Conservation (phyloP, 345 rosid genomes). For the Xanthoceras sorbifolium region DNA sequence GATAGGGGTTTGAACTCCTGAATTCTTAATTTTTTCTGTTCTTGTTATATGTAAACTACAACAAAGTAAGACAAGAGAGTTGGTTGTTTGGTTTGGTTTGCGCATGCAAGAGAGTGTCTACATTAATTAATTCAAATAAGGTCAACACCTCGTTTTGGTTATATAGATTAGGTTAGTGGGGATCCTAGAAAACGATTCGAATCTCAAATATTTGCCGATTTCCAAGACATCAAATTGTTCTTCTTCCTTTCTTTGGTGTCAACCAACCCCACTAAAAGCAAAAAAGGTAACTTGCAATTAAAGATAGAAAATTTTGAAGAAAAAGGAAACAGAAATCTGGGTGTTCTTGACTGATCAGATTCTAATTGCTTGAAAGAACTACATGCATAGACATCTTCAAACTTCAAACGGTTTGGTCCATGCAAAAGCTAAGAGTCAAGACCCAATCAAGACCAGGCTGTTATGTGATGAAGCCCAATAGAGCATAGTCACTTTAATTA, state of each 20-base stretch:
- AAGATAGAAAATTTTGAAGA: background rate
- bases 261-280: background rate
- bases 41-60: background rate
- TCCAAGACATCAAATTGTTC: background rate
- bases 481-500: no score
- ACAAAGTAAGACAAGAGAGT: constrained; percentile 3
- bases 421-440: background rate
- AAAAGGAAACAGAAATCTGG: background rate
- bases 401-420: background rate
- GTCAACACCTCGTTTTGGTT: constrained; percentile 2
- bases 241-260: background rate
- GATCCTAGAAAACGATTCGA: background rate
- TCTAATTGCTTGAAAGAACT: background rate
- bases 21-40: constrained; percentile 15
- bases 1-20: background rate
- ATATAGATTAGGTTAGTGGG: background rate
- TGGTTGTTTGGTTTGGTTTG: constrained; percentile 2
- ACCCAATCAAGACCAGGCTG: background rate
- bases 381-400: background rate
- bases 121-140: background rate
- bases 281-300: background rate
- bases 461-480: no score
- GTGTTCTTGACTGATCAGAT: no score
- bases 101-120: background rate
- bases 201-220: constrained; percentile 4